A percentile compares a stretch with the other conserved stretches of the same genome.
Evolutionary conservation across 768 basidiomycete genomes (phyloP).

Genomic region (Leccinum disarticulatum): DNA sequence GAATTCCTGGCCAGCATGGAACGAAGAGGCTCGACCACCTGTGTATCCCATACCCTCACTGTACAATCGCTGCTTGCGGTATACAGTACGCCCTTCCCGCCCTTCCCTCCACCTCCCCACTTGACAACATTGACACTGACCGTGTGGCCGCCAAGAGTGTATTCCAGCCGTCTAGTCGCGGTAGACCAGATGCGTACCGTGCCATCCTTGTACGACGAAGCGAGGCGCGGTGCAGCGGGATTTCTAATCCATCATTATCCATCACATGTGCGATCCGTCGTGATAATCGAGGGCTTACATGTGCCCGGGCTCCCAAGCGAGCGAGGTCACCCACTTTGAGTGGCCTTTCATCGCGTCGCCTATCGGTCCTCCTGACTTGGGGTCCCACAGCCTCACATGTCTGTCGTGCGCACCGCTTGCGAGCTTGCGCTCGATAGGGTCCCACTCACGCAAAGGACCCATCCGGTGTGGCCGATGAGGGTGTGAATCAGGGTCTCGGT

Average conservation of each 20-base stretch:
- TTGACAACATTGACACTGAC: conserved; percentile 93
- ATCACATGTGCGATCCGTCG: conserved; percentile 8
- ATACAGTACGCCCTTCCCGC: conserved; percentile 76
- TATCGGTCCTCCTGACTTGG: conserved; percentile 82
- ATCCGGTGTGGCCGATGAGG: conserved; percentile 86
- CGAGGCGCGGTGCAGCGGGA: conserved; percentile 73
- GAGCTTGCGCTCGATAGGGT: conserved; percentile 84
- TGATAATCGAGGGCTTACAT: conserved; percentile 49
- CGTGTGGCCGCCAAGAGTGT: conserved; percentile 88
- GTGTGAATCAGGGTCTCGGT: conserved; percentile 91
- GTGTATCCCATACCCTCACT: conserved; percentile 92
- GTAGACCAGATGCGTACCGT: conserved; percentile 95
- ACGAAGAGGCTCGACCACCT: conserved; percentile 47
- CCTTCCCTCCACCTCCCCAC: conserved; percentile 87
- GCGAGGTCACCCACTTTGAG: conserved; percentile 92
- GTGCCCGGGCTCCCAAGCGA: conserved; percentile 96
- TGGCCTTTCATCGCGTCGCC: conserved; percentile 93
- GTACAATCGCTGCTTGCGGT: conserved; percentile 95
- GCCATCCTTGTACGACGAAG: conserved; percentile 94
- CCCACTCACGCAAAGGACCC: conserved; percentile 99
- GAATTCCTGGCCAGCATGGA: neutral
- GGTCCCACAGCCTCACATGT: conserved; percentile 92
- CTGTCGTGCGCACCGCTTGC: conserved; percentile 96
- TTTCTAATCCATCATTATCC: conserved; percentile 50
- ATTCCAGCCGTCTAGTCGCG: conserved; percentile 67